Evolutionary conservation across 345 rosid species (phyloP), one percentile per base, ranked within the genome.

Genomic region (Sonneratia alba): DNA sequence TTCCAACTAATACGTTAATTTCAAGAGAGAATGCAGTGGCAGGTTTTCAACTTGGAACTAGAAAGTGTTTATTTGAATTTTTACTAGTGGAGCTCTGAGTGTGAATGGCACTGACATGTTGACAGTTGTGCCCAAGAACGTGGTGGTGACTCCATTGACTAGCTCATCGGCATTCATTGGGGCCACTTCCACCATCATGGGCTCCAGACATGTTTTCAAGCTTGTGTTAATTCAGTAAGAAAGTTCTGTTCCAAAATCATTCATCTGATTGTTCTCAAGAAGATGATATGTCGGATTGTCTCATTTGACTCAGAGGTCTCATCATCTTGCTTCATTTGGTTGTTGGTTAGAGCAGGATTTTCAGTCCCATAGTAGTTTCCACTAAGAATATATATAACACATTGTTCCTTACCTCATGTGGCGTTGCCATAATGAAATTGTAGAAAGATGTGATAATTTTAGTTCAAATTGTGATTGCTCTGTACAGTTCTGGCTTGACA

Each of bases 121-220:
- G 75, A 75, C 68, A n/a, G 82, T 47, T 36, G 87, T 85, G 61
- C 87, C 87, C 7, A 78, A 72, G 37, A 87, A 83, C 63, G 68
- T 82, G 2, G 74, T 79, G 2, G 78, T 1, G 45, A 42, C 10
- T 42, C 45, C 45, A 42, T 42, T 42, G 45, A 76, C 82, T 4
- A 73, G 75, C 42, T 74, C 84, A 4, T 80, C 87, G 1, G 85
- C 79, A 15, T 85, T 77, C 74, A 48, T 87, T 3, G 91, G 88
- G 10, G 91, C 83, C 24, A 74, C 82, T 78, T 77, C 91, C 24
- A 21, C 62, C 4, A 72, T 73, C 49, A 66, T 51, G 74, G 71
- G 68, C 9, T 80, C 80, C 24, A 73, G 83, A 32, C 91, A 83
- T 76, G 88, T 85, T 16, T 87, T 85, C 75, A 87, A 76, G 77